Percentiles rank a stretch among this genome's conserved stretches.
Evolutionary conservation across 495 filamentous ascomycete genomes (phyloP).

Genomic region (Cercophora scortea): DNA sequence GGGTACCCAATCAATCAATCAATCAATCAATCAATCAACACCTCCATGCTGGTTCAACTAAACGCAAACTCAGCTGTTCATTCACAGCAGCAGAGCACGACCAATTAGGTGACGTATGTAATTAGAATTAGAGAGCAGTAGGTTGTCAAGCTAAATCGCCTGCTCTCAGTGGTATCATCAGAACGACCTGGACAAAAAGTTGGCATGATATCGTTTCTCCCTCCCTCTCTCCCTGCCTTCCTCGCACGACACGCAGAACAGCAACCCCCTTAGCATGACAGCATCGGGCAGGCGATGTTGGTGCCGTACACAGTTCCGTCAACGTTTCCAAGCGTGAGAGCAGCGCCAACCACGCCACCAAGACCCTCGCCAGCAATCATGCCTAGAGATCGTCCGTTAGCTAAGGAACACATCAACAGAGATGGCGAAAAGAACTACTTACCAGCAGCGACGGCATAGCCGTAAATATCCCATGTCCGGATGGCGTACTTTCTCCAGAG

Average conservation of each 20-base stretch:
- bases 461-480: conserved; percentile 50
- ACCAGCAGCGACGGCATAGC: conserved; percentile 58
- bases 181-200: not conserved
- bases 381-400: conserved; percentile 17
- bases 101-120: too few relatives aligned
- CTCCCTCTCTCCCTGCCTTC: not conserved
- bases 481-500: conserved; percentile 52
- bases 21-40: too few relatives aligned
- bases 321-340: conserved; percentile 46
- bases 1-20: too few relatives aligned
- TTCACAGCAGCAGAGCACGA: too few relatives aligned
- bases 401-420: not conserved
- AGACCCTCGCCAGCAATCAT: conserved; percentile 63
- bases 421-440: not conserved
- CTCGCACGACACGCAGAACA: not conserved
- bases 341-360: conserved; percentile 53
- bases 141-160: too few relatives aligned
- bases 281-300: conserved; percentile 38
- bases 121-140: too few relatives aligned
- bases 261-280: conserved; percentile 10
- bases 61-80: too few relatives aligned
- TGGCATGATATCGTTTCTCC: not conserved
- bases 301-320: conserved; percentile 39
- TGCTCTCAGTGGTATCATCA: not conserved
- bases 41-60: too few relatives aligned